Conservation (phyloP, 441 rosid species). For the Syzygium syzygioides region DNA sequence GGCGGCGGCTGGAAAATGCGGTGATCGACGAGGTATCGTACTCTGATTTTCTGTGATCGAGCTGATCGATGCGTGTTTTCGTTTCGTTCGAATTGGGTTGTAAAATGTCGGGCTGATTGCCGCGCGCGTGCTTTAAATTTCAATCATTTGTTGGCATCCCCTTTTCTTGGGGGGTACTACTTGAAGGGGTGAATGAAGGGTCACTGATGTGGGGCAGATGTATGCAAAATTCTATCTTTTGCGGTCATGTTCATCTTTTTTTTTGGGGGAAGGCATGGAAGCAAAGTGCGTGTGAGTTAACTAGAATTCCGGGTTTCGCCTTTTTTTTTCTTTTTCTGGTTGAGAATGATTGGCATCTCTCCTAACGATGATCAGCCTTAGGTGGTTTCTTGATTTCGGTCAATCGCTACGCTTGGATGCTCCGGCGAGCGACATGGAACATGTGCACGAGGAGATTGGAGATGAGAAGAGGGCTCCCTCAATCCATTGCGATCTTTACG, state of each 20-base stretch:
- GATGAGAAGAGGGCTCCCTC: slow-evolving; percentile 45
- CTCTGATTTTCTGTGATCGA: neutral
- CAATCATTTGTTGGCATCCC: neutral
- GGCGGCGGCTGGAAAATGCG: neutral
- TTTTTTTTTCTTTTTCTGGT: neutral
- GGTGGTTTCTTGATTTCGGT: slow-evolving; percentile 6
- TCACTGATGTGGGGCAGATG: neutral
- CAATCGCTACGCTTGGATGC: slow-evolving; percentile 29
- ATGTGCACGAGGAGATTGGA: slow-evolving; percentile 47
- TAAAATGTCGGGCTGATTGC: neutral
- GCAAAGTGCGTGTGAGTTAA: neutral
- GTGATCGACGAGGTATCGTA: neutral
- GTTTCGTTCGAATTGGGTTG: neutral
- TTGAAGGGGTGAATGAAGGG: neutral
- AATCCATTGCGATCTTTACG: slow-evolving; percentile 60
- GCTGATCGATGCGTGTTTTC: neutral
- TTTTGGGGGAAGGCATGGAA: neutral
- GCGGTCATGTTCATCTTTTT: neutral
- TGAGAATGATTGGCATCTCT: neutral
- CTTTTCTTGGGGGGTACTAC: neutral
- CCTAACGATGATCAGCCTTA: neutral
- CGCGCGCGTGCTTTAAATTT: neutral
- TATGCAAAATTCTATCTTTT: neutral
- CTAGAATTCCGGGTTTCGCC: neutral
- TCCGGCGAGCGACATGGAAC: slow-evolving; percentile 38